Conservation (phyloP, 2,329 filamentous ascomycete genomes). For the Aspergillus pseudotamarii region DNA sequence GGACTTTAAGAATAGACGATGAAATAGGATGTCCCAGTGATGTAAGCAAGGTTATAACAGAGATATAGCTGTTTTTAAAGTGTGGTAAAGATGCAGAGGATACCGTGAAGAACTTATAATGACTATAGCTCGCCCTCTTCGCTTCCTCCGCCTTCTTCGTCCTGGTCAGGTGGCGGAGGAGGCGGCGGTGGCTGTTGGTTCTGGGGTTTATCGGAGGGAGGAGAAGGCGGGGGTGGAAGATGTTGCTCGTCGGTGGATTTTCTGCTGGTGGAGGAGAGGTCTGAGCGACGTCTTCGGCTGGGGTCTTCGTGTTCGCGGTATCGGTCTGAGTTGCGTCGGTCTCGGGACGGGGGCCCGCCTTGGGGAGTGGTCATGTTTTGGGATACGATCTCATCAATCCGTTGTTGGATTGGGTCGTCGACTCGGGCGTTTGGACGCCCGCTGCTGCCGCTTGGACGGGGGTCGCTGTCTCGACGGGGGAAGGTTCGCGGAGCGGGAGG, state of each 20-base stretch:
- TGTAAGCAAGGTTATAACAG: neutral
- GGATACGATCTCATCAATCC: slow-evolving; percentile 41
- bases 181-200: slow-evolving; percentile 7
- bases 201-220: slow-evolving; percentile 9
- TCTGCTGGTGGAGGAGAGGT: slow-evolving; percentile 9
- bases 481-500: slow-evolving; percentile 21
- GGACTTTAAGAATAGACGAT: neutral
- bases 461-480: slow-evolving; percentile 21
- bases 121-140: slow-evolving; percentile 46
- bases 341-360: neutral
- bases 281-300: slow-evolving; percentile 16
- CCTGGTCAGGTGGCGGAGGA: slow-evolving; percentile 10
- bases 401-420: slow-evolving; percentile 41
- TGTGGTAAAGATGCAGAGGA: neutral
- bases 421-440: slow-evolving; percentile 10
- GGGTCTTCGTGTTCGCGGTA: slow-evolving; percentile 23
- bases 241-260: slow-evolving; percentile 12
- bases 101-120: neutral
- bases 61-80: neutral
- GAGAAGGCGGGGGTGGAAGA: slow-evolving; percentile 12
- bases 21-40: neutral
- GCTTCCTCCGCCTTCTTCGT: slow-evolving; percentile 42
- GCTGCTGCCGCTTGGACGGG: slow-evolving; percentile 9
- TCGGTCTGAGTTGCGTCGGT: slow-evolving; percentile 19
- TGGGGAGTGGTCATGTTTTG: slow-evolving; percentile 23